Evolutionary conservation across 2,329 filamentous ascomycete species (phyloP).

Genomic region (Gliomastix tumulicola): DNA sequence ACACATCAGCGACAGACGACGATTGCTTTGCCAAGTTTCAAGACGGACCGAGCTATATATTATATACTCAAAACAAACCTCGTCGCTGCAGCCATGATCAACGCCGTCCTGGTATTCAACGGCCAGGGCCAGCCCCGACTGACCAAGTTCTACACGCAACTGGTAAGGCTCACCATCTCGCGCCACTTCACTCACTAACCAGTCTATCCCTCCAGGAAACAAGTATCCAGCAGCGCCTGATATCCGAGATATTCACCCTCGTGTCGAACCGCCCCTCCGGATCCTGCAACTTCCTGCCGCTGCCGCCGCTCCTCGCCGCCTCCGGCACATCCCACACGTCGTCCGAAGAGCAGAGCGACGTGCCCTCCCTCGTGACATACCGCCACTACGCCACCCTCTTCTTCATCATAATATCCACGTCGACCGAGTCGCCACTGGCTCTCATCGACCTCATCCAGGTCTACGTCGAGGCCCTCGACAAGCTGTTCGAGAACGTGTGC

Average conservation of each 20-base stretch:
- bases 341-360: conserved; percentile 71
- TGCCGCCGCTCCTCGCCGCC: conserved; percentile 57
- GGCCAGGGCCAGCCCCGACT: conserved; percentile 93
- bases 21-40: no score
- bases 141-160: conserved; percentile 97
- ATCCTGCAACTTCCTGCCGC: conserved; percentile 93
- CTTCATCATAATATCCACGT: conserved; percentile 96
- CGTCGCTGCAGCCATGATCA: conserved; percentile 85
- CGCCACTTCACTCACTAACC: no score
- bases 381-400: conserved; percentile 97
- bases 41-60: no score
- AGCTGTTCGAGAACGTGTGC: conserved; percentile 96
- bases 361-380: conserved; percentile 93
- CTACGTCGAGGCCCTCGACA: conserved; percentile 91
- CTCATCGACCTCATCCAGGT: conserved; percentile 97
- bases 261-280: conserved; percentile 87
- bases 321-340: conserved; percentile 57
- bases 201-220: conserved; percentile 63
- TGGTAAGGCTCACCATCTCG: conserved; percentile 46
- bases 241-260: conserved; percentile 94
- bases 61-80: no score
- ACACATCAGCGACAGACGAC: no score
- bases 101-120: conserved; percentile 97
- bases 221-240: conserved; percentile 90
- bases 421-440: conserved; percentile 90